Conservation (phyloP, 2,329 filamentous ascomycete genomes). For the Lasiodiplodia theobromae region DNA sequence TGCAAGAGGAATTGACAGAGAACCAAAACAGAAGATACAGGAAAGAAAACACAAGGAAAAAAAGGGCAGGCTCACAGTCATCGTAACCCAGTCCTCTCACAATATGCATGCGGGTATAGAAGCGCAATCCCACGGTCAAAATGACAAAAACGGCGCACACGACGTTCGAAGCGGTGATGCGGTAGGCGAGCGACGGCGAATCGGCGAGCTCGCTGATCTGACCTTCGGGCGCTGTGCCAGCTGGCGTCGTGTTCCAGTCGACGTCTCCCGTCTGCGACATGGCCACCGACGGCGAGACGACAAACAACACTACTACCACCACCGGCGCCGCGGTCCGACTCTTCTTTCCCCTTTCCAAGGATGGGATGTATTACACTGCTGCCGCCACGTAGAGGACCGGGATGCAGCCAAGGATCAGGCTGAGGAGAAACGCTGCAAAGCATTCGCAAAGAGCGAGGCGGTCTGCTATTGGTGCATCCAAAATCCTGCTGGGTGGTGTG, state of each 20-base stretch:
- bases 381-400: background rate
- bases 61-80: constrained; percentile 13
- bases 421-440: background rate
- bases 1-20: background rate
- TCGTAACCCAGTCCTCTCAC: constrained; percentile 3
- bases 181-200: constrained; percentile 9
- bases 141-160: background rate
- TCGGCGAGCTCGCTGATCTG: constrained; percentile 11
- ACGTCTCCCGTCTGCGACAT: constrained; percentile 1
- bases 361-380: background rate
- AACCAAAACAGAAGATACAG: background rate
- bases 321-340: background rate
- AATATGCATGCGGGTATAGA: constrained; percentile 21
- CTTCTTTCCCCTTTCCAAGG: background rate
- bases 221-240: background rate
- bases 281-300: background rate
- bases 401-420: background rate
- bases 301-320: background rate
- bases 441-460: background rate
- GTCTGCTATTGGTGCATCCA: background rate
- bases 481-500: background rate
- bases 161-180: constrained; percentile 3
- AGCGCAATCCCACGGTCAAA: constrained; percentile 5
- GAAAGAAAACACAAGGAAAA: background rate
- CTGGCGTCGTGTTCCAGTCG: constrained; percentile 13